These are phyloP conservation scores for Racocetra persica DNA, from an alignment of 371 early-diverging fungal genomes.

Conservation along the genomic window DNA sequence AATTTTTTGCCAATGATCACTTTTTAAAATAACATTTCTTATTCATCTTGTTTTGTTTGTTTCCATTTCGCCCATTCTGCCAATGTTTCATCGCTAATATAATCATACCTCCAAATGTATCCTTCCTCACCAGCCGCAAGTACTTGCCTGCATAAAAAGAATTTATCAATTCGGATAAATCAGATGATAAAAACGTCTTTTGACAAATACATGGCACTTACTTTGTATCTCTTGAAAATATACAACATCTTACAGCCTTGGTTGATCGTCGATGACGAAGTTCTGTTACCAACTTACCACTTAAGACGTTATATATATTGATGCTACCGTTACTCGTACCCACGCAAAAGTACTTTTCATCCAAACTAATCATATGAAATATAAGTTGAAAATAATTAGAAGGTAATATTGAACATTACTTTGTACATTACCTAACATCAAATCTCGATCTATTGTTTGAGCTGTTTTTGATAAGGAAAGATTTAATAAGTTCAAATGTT, in stretches of 20 bases:
- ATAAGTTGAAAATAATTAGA: background rate
- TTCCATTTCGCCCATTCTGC: conserved; percentile 67
- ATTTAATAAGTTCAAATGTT: conserved; percentile 55
- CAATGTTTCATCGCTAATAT: conserved; percentile 74
- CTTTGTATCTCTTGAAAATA: conserved; percentile 80
- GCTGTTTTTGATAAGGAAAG: conserved; percentile 59
- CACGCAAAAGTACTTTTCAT: conserved; percentile 74
- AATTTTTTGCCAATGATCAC: too few species aligned
- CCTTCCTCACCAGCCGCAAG: conserved; percentile 81
- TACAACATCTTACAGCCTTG: conserved; percentile 79
- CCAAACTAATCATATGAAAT: conserved; percentile 54
- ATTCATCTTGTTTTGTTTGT: background rate
- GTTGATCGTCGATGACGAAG: conserved; percentile 81
- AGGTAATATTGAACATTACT: background rate
- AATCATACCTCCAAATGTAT: conserved; percentile 86
- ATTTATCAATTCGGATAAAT: background rate
- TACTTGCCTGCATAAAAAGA: conserved; percentile 59
- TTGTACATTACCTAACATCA: conserved; percentile 59
- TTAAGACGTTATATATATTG: conserved; percentile 71
- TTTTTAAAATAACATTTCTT: too few species aligned
- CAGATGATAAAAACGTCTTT: background rate
- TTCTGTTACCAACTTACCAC: conserved; percentile 68
- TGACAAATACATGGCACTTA: conserved; percentile 51
- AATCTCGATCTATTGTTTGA: conserved; percentile 63
- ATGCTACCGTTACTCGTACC: conserved; percentile 77